Evolutionary conservation across 108 stramenopile genomes (phyloP), one percentile per base, ranked within the genome.

Genomic region (Cyclostephanos invisitatus): DNA sequence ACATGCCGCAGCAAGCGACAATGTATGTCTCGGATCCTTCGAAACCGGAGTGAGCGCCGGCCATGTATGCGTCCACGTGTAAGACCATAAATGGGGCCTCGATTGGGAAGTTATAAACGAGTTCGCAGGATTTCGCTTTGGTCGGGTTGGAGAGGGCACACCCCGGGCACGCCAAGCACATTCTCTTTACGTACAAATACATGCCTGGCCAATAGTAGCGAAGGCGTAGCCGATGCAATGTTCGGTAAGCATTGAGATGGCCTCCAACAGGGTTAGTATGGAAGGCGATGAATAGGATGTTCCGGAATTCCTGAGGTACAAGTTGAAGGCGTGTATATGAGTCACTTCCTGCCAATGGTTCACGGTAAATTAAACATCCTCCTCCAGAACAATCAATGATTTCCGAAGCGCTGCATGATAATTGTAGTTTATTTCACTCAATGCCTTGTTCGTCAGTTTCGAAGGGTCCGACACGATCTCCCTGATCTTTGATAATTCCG

Each of bases 31-130:
- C 9, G 12, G 24, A 6, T 8, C 50, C 71, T 54, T 63, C 62
- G 51, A 55, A 63, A 29, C 53, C 51, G 25, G 61, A 54, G 32
- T 40, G 62, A 36, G 11, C 46, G 15, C 62, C 71, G 7, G 71
- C 71, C 15, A n/a, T 21, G 47, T 72, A 72, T 15, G 8, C 48
- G 49, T 72, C 71, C 2, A 72, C 53, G 20, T 63, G 50, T 2
- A 72, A 21, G 7, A 72, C 71, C 14, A 32, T 28, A 15, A 70
- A 58, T 5, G 70, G 70, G 3, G 59, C 47, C 10, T 46, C 32
- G 5, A 70, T 42, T 2, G 27, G 49, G n/a, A 29, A 54, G 29
- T 5, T 27, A 5, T 50, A 67, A 6, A 36, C 12, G 12, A 50
- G 51, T 15, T 36, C 29, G 14, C 51, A 1, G 2, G 25, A 67